Base-by-base conservation (phyloP, 192 early-diverging fungal species). In the Umbelopsis sp. region DNA sequence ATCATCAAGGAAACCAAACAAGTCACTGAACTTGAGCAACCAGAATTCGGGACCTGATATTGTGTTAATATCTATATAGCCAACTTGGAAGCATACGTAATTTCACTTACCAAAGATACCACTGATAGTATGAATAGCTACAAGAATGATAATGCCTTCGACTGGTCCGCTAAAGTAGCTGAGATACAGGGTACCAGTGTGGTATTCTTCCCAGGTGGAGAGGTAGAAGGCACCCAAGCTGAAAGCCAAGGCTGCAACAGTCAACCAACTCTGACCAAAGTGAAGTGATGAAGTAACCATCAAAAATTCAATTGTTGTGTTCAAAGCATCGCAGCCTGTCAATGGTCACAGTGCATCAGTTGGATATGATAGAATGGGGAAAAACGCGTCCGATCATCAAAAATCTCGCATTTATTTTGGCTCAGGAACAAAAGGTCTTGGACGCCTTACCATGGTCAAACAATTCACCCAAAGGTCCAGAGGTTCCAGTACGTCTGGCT, bases 181-280 rank as follows among this genome's bases (percentile, higher is more conserved):
- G 48, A 97, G 78, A 72, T 91, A 96, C 47, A 97, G 80, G 1
- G 90, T 85, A 12, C 93, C 93, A 4, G 95, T 97, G 71, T 95
- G 92, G 74, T 97, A 96, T 71, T 95, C 94, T 84, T 97, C 95
- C 93, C 93, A 95, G 16, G 95, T 96, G 68, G 91, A 90, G 71
- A 95, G 81, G 80, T 95, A 97, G 77, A 97, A 97, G 78, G 76
- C 78, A 84, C 69, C 84, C 74, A 74, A 81, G 65, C 74, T 67
- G 21, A 67, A 74, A 13, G 66, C 41, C 35, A 78, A 46, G 12
- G 71, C 73, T 20, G 76, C 79, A 22, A 80, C 82, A 7, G 83
- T 90, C 86, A 84, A 88, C 89, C 91, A 93, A n/a, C 87, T 83
- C 66, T 86, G 85, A 49, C 91, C 91, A 44, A 93, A 74, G 67